A percentile compares a stretch with the other conserved stretches of the same genome.
These are phyloP conservation scores for Hapsidospora chrysogenum DNA, from an alignment of 495 filamentous ascomycete genomes.

Conservation along the genomic window DNA sequence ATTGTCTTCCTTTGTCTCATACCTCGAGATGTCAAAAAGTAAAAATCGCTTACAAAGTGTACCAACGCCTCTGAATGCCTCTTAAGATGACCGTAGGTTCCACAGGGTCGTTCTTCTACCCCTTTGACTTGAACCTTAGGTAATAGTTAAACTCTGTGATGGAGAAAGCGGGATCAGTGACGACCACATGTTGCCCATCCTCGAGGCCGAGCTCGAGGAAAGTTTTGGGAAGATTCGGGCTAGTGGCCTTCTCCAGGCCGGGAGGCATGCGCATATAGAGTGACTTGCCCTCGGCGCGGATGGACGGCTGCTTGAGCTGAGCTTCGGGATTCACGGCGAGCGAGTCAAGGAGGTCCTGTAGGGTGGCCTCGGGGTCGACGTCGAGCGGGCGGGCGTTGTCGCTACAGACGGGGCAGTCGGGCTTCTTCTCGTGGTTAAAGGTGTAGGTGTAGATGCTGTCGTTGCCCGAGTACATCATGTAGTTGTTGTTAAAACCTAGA, in stretches of 20 bases:
- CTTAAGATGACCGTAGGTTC: not conserved
- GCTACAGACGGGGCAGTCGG: constrained; percentile 90
- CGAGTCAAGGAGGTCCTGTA: constrained; percentile 74
- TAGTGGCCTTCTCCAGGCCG: constrained; percentile 63
- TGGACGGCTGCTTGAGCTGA: constrained; percentile 77
- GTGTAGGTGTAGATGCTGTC: constrained; percentile 94
- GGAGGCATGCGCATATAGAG: constrained; percentile 80
- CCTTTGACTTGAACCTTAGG: constrained; percentile 24
- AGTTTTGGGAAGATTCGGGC: constrained; percentile 66
- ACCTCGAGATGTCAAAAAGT: too few relatives aligned
- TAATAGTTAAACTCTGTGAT: constrained; percentile 50
- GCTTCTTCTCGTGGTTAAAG: constrained; percentile 79
- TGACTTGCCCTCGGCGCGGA: constrained; percentile 65
- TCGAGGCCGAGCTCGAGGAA: constrained; percentile 31
- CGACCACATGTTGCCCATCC: constrained; percentile 42
- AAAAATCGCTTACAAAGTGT: too few relatives aligned
- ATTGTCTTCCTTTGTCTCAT: too few relatives aligned
- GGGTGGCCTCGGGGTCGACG: constrained; percentile 52
- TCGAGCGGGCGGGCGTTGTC: constrained; percentile 55
- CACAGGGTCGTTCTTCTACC: not conserved
- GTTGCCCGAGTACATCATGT: constrained; percentile 99
- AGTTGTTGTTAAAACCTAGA: constrained; percentile 56
- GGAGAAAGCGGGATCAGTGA: constrained; percentile 70
- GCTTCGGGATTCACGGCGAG: constrained; percentile 71
- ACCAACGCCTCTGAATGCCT: too few relatives aligned